Base-by-base conservation (phyloP, 73 alveolate species). In the Durusdinium trenchii region DNA sequence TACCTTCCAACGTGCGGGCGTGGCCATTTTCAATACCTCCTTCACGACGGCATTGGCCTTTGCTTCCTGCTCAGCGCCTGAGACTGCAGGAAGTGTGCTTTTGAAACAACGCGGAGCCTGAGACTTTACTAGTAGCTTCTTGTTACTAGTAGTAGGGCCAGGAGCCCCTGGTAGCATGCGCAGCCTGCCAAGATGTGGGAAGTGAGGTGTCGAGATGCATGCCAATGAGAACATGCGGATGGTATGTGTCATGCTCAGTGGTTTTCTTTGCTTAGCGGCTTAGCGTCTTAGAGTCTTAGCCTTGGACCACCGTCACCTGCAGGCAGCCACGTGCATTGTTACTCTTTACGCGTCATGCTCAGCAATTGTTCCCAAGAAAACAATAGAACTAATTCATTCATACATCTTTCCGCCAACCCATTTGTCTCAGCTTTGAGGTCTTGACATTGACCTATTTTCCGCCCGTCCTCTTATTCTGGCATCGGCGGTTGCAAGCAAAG, bases 221-320 rank as follows among this genome's bases (percentile, higher is more conserved):
- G 98, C 98, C 98, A n/a, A 92, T 92, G 98, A 54, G 98, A 46
- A 92, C 98, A 32, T 92, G 98, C 38, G 98, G 98, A 16, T 92
- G 98, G 98, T 92, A 38, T 36, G 98, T 62, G 16, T 38, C 36
- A 5, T 35, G 30, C 78, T 64, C 78, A 30, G 78, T 5, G 78
- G 30, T 40, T 20, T 64, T 60, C 18, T 60, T 23, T 60, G 73
- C 73, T 60, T 23, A 60, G 73, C 73, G 30, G 30, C 30, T 32
- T 60, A 60, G 12, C 42, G 85, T 36, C 28, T 30, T 3, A 38
- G 54, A 26, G 2, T 46, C 26, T 43, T 78, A 28, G 40, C 48
- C 32, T n/a, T 1, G 26, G 36, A 40, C 40, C n/a, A 1, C 18
- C 48, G n/a, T n/a, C 12, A 47, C 71, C 30, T 51, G 30, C 3